Base-by-base conservation (phyloP, 2,329 filamentous ascomycete species). In the Dothideomycetidae sp. region DNA sequence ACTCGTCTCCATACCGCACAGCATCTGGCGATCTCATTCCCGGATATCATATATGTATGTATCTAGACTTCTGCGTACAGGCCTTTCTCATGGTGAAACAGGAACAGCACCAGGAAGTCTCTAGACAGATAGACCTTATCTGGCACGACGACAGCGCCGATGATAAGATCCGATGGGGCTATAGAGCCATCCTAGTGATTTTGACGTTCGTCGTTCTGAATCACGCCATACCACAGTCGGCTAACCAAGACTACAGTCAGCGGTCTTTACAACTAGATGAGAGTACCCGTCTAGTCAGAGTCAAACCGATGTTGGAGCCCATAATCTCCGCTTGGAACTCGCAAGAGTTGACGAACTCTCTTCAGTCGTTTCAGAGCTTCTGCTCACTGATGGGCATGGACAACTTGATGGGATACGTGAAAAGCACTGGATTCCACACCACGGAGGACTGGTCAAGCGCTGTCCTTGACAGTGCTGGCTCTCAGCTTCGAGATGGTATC, bases 151-250 rank as follows among this genome's bases (percentile, higher is more conserved):
- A 80, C 18, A 70, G 71, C 37, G 62, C 81, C 18, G 88, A 94
- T 50, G 79, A 88, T 50, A 84, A 86, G 52, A 73, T 86, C 19
- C 75, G 82, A 40, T 78, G 90, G 51, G 83, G 86, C 2, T 86
- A 92, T 50, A 81, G 77, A 48, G 88, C 85, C 7, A 88, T 96
- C 45, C 67, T 96, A 1, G 92, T 98, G 55, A 90, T 93, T 42
- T 90, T 98, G 44, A 78, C 80, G 49, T 26, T 7, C 21, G 21
- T 26, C 7, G 7, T n/a, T 26, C 21, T 7, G n/a, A n/a, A 7
- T 26, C n/a, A 26, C 7, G n/a, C n/a, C 7, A 26, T 26, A n/a
- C 21, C 21, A 7, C 21, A 26, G 7, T 7, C 21, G 7, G 21
- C 21, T 26, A n/a, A 26, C 21, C 21, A 7, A 7, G 21, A 7